Evolutionary conservation across 2,329 filamentous ascomycete genomes (phyloP), one percentile per base, ranked within the genome.

Genomic region (Bretziella fagacearum): DNA sequence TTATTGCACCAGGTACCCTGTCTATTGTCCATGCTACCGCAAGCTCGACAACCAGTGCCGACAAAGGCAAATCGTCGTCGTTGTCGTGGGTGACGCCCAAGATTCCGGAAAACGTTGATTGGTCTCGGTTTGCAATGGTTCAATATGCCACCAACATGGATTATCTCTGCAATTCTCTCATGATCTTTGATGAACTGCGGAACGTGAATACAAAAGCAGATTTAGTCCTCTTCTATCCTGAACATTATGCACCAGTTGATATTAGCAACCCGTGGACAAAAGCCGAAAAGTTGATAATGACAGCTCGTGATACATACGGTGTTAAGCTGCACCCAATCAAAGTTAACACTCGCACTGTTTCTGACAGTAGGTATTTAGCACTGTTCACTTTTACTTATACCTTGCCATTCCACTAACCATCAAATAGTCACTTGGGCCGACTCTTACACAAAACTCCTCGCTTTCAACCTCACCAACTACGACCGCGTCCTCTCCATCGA

Each of bases 401-500:
- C 35, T 20, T 10, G 18, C n/a, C 18, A 30, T 15, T 11, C 6
- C 22, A 5, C 20, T 30, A 33, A n/a, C 46, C 30, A 35, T 35
- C 32, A 20, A 4, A 51, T 15, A 60, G 65, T 61, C 15, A 74
- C 74, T 1, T 81, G 76, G 77, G 71, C 74, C 48, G 69, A 73
- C 29, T 76, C 72, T 2, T 76, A 75, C 54, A 79, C 77, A 18
- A 84, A 84, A 57, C 68, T 82, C 27, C 67, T 80, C 17, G 75
- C 77, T 2, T 84, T 82, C 56, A 77, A 77, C 50, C 73, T 81
- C 45, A 73, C 71, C 0, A 66, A 77, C 47, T 83, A 81, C 32
- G 48, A 51, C 0, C 57, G 60, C 0, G 64, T 69, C 1, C 53
- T 65, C 6, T 73, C 77, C 40, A 58, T 68, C 1, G 66, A 84